Evolutionary conservation across 2,329 filamentous ascomycete genomes (phyloP).

Genomic region (Alternaria triticina): DNA sequence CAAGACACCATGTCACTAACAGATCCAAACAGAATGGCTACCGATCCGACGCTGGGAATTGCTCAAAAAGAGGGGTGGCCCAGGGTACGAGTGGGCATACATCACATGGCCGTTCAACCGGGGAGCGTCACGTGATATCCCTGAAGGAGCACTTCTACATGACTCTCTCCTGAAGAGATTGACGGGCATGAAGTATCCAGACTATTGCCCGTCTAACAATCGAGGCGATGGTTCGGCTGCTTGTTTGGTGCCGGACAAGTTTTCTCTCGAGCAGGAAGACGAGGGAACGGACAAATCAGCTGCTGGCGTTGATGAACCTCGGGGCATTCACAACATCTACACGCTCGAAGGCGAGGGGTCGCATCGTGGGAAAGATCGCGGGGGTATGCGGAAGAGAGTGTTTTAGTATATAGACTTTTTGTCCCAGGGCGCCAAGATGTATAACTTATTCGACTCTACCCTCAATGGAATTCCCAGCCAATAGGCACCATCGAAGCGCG

Average conservation of each 20-base stretch:
- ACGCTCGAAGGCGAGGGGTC: no score
- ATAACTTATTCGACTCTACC: conserved; percentile 9
- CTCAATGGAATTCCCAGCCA: neutral
- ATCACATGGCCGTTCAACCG: neutral
- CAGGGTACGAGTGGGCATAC: neutral
- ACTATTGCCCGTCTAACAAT: neutral
- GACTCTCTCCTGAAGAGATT: neutral
- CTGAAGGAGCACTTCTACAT: neutral
- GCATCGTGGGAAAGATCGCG: no score
- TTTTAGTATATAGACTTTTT: no score
- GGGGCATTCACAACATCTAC: neutral
- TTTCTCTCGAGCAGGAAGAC: neutral
- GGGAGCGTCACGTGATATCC: neutral
- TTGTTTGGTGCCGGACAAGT: neutral
- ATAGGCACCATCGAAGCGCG: neutral
- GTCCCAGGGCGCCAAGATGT: no score
- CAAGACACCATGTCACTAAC: neutral
- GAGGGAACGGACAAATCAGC: neutral
- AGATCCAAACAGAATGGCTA: neutral
- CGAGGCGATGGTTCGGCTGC: neutral
- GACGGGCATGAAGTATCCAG: neutral
- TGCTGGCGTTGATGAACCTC: neutral
- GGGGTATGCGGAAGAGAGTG: no score
- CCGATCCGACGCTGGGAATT: conserved; percentile 3
- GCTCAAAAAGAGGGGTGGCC: neutral